A percentile compares a stretch with the other conserved stretches of the same genome.
These are phyloP conservation scores for Nigrograna mackinnonii DNA, from an alignment of 2,329 filamentous ascomycete genomes.

Conservation along the genomic window DNA sequence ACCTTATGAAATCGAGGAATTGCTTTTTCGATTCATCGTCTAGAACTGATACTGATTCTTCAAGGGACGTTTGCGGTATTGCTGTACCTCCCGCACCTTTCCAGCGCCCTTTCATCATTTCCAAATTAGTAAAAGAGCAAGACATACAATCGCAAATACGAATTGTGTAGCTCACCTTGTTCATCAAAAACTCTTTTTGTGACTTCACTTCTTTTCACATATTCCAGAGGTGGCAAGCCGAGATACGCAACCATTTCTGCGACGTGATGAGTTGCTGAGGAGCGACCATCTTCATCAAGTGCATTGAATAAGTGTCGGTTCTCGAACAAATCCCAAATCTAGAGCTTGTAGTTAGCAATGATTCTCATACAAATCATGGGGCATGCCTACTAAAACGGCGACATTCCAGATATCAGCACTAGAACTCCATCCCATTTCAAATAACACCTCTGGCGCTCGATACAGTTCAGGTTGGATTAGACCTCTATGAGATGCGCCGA, in stretches of 20 bases:
- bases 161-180: constrained; percentile 21
- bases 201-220: constrained; percentile 20
- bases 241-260: constrained; percentile 34
- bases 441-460: constrained; percentile 44
- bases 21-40: constrained; percentile 19
- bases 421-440: constrained; percentile 42
- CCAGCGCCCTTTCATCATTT: constrained; percentile 4
- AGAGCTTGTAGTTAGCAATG: constrained; percentile 14
- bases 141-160: no score
- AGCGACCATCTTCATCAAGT: constrained; percentile 20
- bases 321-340: constrained; percentile 45
- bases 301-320: constrained; percentile 36
- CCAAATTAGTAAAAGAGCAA: not conserved
- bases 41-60: constrained; percentile 10
- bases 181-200: constrained; percentile 26
- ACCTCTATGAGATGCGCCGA: constrained; percentile 29
- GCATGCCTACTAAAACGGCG: constrained; percentile 38
- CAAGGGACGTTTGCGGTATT: constrained; percentile 8
- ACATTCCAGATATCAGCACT: constrained; percentile 46
- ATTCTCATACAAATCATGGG: constrained; percentile 1
- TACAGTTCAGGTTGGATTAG: constrained; percentile 44
- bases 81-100: constrained; percentile 5
- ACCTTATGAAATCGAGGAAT: constrained; percentile 31
- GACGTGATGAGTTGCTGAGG: constrained; percentile 32
- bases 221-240: constrained; percentile 26